phyloP scores from a whole-genome alignment of 768 basidiomycete species.

The Leccinellum rugosiceps region DNA sequence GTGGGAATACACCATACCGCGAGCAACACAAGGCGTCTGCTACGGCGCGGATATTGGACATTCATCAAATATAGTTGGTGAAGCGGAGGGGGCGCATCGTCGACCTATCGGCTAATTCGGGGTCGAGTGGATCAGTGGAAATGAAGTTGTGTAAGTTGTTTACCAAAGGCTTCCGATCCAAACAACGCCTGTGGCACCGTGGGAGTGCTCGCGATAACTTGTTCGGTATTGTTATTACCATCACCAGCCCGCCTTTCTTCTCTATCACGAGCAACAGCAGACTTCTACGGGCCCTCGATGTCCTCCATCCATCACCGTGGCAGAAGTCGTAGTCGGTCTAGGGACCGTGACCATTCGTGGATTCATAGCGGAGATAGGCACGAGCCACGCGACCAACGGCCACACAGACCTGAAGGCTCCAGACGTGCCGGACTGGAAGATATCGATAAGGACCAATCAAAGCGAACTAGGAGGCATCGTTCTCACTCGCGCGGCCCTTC shows the following conservation, averaged over 20 bases:
- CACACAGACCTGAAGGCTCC: constrained; percentile 15
- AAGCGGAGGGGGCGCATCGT: constrained; percentile 5
- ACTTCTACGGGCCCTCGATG: constrained; percentile 6
- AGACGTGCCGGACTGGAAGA: constrained; percentile 10
- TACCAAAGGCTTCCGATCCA: constrained; percentile 26
- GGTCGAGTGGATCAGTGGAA: constrained; percentile 12
- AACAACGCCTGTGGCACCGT: constrained; percentile 18
- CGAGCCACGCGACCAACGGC: constrained; percentile 18
- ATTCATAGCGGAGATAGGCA: constrained; percentile 14
- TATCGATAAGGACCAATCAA: constrained; percentile 6
- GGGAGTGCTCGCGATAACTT: not conserved
- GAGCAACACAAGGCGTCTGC: constrained; percentile 12
- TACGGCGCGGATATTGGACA: constrained; percentile 29
- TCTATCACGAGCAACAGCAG: not conserved
- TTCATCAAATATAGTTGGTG: constrained; percentile 9
- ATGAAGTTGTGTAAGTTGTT: constrained; percentile 20
- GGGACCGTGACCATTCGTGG: constrained; percentile 13
- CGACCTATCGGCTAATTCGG: constrained; percentile 23
- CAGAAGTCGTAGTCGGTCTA: constrained; percentile 18
- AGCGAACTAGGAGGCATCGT: constrained; percentile 3
- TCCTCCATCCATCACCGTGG: constrained; percentile 21
- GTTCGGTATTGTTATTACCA: not conserved
- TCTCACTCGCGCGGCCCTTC: constrained; percentile 26
- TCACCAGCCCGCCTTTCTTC: not conserved
- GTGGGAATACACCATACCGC: constrained; percentile 9